A percentile compares a stretch with the other conserved stretches of the same genome.
phyloP scores from a whole-genome alignment of 208 protist species.

The Trypanosoma mega region DNA sequence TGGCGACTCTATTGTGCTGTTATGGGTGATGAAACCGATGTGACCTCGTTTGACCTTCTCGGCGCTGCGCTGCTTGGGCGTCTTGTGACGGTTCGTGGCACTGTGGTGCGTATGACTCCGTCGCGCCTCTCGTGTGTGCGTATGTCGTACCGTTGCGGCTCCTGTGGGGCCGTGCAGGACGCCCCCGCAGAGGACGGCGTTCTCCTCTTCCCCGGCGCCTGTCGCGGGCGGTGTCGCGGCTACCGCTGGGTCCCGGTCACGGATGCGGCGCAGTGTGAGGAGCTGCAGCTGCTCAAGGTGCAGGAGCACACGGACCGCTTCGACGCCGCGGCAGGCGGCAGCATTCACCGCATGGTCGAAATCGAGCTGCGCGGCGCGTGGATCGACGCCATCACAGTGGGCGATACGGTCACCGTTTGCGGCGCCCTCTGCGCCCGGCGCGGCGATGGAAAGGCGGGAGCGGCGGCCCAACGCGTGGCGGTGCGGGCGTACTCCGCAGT shows the following conservation, averaged over 20 bases:
- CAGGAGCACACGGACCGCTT: conserved; percentile 74
- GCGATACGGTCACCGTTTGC: conserved; percentile 66
- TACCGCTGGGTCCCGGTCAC: conserved; percentile 68
- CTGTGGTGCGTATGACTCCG: conserved; percentile 76
- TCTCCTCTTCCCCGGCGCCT: conserved; percentile 68
- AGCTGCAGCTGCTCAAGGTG: conserved; percentile 81
- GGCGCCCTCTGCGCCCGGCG: conserved; percentile 65
- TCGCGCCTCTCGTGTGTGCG: conserved; percentile 60
- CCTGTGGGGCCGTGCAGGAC: conserved; percentile 51
- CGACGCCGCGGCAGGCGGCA: conserved; percentile 34
- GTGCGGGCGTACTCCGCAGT: conserved; percentile 38
- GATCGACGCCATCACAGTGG: conserved; percentile 69
- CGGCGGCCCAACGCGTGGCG: conserved; percentile 35
- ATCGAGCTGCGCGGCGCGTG: conserved; percentile 70
- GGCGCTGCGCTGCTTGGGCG: conserved; percentile 68
- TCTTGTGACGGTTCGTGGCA: conserved; percentile 72
- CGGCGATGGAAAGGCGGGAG: conserved; percentile 39
- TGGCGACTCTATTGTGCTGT: conserved; percentile 32
- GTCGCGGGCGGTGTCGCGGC: conserved; percentile 60
- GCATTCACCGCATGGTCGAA: conserved; percentile 72
- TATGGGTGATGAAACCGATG: conserved; percentile 32
- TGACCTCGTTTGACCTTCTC: conserved; percentile 61
- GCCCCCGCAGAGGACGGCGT: conserved; percentile 64
- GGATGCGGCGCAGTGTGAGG: conserved; percentile 61
- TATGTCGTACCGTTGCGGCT: conserved; percentile 66